These are phyloP conservation scores for Populus tremula DNA, from an alignment of 345 rosid species.

Conservation along the genomic window DNA sequence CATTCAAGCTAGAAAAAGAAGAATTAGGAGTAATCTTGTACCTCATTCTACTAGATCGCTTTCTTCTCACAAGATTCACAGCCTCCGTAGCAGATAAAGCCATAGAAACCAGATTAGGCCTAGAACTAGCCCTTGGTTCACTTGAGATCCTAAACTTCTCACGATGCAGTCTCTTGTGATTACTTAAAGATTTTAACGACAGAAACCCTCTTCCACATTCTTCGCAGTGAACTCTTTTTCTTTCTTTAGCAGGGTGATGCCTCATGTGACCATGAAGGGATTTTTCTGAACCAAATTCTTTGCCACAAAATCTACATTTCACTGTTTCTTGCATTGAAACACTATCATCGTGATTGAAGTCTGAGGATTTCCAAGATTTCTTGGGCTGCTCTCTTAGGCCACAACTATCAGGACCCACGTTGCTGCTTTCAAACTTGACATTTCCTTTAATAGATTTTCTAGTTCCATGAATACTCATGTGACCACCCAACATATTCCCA, in stretches of 20 bases:
- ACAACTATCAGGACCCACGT: slow-evolving; percentile 36
- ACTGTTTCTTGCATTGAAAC: slow-evolving; percentile 11
- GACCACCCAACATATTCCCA: slow-evolving; percentile 35
- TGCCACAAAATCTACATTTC: slow-evolving; percentile 36
- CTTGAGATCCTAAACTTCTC: slow-evolving; percentile 4
- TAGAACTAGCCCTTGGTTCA: slow-evolving; percentile 21
- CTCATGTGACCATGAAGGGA: slow-evolving; percentile 56
- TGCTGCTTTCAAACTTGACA: slow-evolving; percentile 6
- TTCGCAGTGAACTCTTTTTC: slow-evolving; percentile 33
- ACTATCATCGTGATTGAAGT: slow-evolving; percentile 9
- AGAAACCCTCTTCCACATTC: slow-evolving; percentile 49
- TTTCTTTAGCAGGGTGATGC: slow-evolving; percentile 47
- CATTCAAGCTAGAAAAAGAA: slow-evolving; percentile 43
- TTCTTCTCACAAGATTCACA: slow-evolving; percentile 31
- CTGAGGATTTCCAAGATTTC: slow-evolving; percentile 54
- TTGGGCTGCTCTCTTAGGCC: slow-evolving; percentile 61
- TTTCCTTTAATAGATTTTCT: slow-evolving; percentile 20
- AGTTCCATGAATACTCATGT: slow-evolving; percentile 29
- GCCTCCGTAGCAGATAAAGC: slow-evolving; percentile 19
- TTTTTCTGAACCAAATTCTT: slow-evolving; percentile 34
- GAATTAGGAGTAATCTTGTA: slow-evolving; percentile 37
- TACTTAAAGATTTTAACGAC: slow-evolving; percentile 31
- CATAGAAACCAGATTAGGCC: slow-evolving; percentile 21
- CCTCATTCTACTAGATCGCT: slow-evolving; percentile 54
- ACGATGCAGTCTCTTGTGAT: slow-evolving; percentile 36